A percentile compares a stretch with the other conserved stretches of the same genome.
phyloP scores from a whole-genome alignment of 352 stramenopile genomes.

The Pythium aristosporum region DNA sequence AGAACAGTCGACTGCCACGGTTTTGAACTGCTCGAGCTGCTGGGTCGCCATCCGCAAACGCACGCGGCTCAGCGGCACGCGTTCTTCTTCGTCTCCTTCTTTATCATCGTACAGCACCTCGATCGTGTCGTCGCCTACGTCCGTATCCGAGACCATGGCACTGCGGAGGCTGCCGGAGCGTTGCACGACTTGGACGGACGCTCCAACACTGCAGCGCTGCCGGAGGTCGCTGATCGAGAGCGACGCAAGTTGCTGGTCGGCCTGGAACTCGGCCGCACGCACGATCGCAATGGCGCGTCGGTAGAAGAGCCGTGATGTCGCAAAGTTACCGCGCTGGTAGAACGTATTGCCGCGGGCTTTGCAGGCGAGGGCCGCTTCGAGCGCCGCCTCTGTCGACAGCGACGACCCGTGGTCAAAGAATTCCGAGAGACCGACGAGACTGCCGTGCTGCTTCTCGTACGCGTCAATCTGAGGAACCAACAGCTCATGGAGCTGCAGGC shows the following conservation, averaged over 20 bases:
- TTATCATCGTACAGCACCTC: constrained; percentile 68
- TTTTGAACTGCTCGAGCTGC: constrained; percentile 47
- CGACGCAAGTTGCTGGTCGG: constrained; percentile 38
- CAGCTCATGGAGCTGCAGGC: constrained; percentile 36
- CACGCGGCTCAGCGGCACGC: constrained; percentile 47
- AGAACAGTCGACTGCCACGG: constrained; percentile 57
- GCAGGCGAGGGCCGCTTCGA: constrained; percentile 32
- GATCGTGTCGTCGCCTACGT: constrained; percentile 32
- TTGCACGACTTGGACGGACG: constrained; percentile 49
- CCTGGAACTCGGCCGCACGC: constrained; percentile 39
- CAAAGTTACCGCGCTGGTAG: constrained; percentile 61
- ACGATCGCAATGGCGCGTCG: constrained; percentile 54
- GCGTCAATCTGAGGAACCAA: constrained; percentile 53
- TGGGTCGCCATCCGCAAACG: constrained; percentile 56
- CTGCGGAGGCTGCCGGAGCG: constrained; percentile 33
- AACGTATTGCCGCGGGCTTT: constrained; percentile 62
- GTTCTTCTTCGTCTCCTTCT: constrained; percentile 44
- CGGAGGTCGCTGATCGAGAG: constrained; percentile 36
- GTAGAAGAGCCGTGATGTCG: constrained; percentile 60
- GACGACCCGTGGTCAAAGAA: constrained; percentile 23
- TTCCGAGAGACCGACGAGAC: constrained; percentile 43
- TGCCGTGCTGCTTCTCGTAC: constrained; percentile 47
- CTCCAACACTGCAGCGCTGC: constrained; percentile 44
- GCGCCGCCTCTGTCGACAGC: constrained; percentile 9
- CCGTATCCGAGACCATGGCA: constrained; percentile 69